phyloP scores from a whole-genome alignment of 2,329 filamentous ascomycete genomes.

The Cladosporium sp. region DNA sequence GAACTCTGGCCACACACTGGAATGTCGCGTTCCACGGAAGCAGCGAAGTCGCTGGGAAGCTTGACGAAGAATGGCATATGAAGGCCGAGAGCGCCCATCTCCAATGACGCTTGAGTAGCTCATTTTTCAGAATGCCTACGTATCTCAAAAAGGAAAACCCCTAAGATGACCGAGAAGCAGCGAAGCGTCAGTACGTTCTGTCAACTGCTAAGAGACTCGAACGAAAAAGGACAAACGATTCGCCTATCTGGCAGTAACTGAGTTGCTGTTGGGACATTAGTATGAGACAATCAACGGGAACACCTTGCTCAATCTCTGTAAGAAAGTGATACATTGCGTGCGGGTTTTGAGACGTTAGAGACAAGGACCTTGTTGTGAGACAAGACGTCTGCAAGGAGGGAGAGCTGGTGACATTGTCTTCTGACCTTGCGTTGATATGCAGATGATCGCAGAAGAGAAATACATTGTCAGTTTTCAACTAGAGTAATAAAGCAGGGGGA shows the following conservation, averaged over 20 bases:
- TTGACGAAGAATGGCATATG: not conserved
- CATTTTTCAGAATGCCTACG: not conserved
- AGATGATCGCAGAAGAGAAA: not conserved
- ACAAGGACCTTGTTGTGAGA: not conserved
- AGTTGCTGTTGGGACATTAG: not conserved
- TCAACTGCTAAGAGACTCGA: not conserved
- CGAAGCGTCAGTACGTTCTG: not conserved
- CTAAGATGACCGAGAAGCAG: not conserved
- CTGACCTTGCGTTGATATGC: not conserved
- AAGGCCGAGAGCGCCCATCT: not conserved
- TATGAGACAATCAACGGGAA: not conserved
- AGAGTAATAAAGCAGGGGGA: not conserved
- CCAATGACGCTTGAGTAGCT: not conserved
- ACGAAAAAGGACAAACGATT: not conserved
- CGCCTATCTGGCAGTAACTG: not conserved
- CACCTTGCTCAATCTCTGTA: not conserved
- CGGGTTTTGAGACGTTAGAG: not conserved
- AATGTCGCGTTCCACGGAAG: not conserved
- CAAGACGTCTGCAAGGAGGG: not conserved
- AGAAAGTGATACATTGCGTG: not conserved
- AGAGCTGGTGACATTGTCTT: not conserved
- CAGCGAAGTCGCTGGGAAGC: not conserved
- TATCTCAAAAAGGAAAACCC: not conserved
- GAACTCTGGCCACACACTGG: not conserved
- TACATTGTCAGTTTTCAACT: not conserved